Evolutionary conservation across 1,284 basidiomycete species (phyloP), one percentile per base, ranked within the genome.

Genomic region (Puccinia novopanici): DNA sequence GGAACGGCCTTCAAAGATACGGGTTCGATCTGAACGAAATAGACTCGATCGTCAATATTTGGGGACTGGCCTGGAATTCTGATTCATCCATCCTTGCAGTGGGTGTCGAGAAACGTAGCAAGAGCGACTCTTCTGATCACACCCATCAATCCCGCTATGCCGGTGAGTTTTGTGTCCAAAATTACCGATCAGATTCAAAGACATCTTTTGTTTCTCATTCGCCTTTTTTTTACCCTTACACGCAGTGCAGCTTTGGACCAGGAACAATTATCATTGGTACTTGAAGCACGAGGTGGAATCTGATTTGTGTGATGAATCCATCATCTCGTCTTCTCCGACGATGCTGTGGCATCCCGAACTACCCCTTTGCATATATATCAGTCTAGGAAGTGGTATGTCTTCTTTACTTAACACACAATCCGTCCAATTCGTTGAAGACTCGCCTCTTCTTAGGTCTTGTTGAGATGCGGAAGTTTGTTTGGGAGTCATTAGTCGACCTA

Each of bases 241-340:
- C 78, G 22, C 83, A 91, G 93, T 99, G 27, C 97, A 99, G 87
- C 87, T 99, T 1, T 99, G 95, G 94, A 93, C 94, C 0, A 94
- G 89, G 34, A 91, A 92, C 70, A 99, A 99, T 86, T 99, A 97
- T 86, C 92, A 98, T 85, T 83, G 92, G 92, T 93, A 96, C 86
- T 89, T 98, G 80, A 97, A 97, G 86, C 93, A 95, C 85, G 93
- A 95, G 84, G 87, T 96, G 68, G 84, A 86, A 19, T 75, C 84
- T 3, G 83, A 84, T 17, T 81, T 84, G 6, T 83, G 81, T n/a
- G 84, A 86, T 9, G 55, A 40, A n/a, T 63, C 63, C 17, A 86
- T 86, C 24, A 89, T 89, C n/a, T 10, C 17, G 0, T 37, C 71
- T 57, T 24, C 37, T 34, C 71, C 71, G n/a, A 57, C 71, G 52